Base-by-base conservation (phyloP, 2,329 filamentous ascomycete genomes). In the Biscogniauxia sp. region DNA sequence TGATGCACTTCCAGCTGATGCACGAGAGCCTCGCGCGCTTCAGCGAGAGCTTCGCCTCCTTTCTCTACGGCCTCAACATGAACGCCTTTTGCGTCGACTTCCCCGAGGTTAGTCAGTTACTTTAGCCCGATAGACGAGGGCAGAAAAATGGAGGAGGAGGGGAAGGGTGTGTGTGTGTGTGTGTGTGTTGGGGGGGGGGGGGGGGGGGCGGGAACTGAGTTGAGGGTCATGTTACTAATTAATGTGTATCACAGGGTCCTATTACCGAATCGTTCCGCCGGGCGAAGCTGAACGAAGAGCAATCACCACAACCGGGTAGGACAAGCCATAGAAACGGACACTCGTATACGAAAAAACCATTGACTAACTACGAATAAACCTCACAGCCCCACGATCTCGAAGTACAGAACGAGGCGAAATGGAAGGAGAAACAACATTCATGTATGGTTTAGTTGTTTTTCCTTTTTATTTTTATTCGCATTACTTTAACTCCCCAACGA, bases 61-160 rank as follows among this genome's bases (percentile, higher is more conserved):
- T 99, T 71, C 78, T 99, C 53, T 99, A 98, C 70, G 95, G 95
- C 1, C 76, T 99, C 74, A 98, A 98, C 73, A 97, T 99, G 93
- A 98, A 97, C 76, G 95, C 95, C 1, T 99, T 98, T 74, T 98
- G 94, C 75, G 93, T 98, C 32, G 95, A 99, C 75, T 99, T 97
- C 66, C 91, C 93, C 0, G 95, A 99, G 86, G 93, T 93, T 78
- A 56, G 74, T 59, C 28, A 7, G 28, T 9, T 32, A 7, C 3
- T 32, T 32, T 32, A 13, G 11, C 7, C 9, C 7, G 28, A 13
- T 32, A 32, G 28, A 15, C 15, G 9, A 13, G 11, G 37, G 37
- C 2, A 7, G 13, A 37, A 37, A 37, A 15, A 15, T 11, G 11
- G 37, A 45, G 15, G 17, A 6, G 15, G 37, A 41, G 37, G 37